Evolutionary conservation across 768 basidiomycete genomes (phyloP).

Genomic region (Tylopilus subfusipes): DNA sequence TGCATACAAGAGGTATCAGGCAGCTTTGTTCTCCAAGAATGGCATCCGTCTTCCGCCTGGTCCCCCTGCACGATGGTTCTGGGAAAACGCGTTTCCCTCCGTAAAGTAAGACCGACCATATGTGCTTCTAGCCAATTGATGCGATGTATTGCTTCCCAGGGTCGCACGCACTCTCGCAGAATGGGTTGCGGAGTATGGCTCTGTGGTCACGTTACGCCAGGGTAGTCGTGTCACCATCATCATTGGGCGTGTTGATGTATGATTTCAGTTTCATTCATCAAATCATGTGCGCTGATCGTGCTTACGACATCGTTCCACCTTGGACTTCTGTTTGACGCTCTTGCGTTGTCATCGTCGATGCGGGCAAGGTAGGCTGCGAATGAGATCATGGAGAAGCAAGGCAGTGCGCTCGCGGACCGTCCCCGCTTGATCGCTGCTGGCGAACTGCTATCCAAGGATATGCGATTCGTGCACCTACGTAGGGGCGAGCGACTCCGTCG

Average conservation of each 20-base stretch:
- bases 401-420: constrained; percentile 45
- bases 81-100: neutral
- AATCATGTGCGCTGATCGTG: neutral
- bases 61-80: neutral
- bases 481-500: constrained; percentile 54
- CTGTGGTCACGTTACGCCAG: constrained; percentile 51
- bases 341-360: neutral
- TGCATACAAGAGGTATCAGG: too few relatives aligned
- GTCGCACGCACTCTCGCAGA: constrained; percentile 40
- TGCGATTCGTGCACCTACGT: constrained; percentile 49
- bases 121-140: too few relatives aligned
- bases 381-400: constrained; percentile 61
- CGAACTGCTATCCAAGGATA: constrained; percentile 48
- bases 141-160: too few relatives aligned
- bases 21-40: too few relatives aligned
- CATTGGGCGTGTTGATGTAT: constrained; percentile 22
- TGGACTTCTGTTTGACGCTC: neutral
- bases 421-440: constrained; percentile 50
- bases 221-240: constrained; percentile 31
- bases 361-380: constrained; percentile 42
- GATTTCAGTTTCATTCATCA: neutral
- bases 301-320: too few relatives aligned
- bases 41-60: neutral
- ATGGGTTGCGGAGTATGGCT: constrained; percentile 55
- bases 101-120: neutral